Base-by-base conservation (phyloP, 2,329 filamentous ascomycete genomes). In the Monilinia fructicola region DNA sequence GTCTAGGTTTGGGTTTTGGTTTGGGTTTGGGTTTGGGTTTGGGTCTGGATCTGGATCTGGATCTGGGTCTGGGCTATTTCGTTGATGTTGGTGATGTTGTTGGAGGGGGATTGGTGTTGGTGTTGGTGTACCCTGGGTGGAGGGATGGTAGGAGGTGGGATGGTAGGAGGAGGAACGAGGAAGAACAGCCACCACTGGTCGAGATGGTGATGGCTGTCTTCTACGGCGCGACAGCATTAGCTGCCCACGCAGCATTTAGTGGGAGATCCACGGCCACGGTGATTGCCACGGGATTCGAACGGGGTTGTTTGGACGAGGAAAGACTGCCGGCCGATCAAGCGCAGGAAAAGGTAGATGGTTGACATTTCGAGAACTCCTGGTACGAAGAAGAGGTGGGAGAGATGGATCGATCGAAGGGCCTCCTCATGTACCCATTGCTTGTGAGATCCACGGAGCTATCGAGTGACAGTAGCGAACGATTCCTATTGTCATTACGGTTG, bases 231-330 rank as follows among this genome's bases (percentile, higher is more conserved):
- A 60, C 16, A 21, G 42, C 26, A 16, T 59, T 46, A 11, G 26
- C 16, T 59, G 42, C 56, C 56, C 56, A 59, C 14, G 56, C 56
- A 23, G 56, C 6, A 4, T 50, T 38, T 4, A 42, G 44, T 38
- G 42, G 26, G 1, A 23, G 10, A 23, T 60, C 28, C 42, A 48
- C 48, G 9, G 21, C 50, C 14, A 60, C 11, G 38, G 3, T 40
- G 12, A 60, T 44, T 6, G 12, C 9, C 4, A 38, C 21, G 40
- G 28, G n/a, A 12, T 4, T 60, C 35, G 2, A 35, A 38, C n/a
- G 7, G 9, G 7, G 14, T 21, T n/a, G 7, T 23, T 60, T 6
- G 9, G 50, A 35, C 26, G 9, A 31, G 12, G 23, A 21, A 38
- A 28, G 23, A 48, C 11, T 48, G 28, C 42, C 48, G 28, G n/a